Evolutionary conservation across 106 monocot genomes (phyloP), one percentile per base, ranked within the genome.

Genomic region (Triglochin maritima): DNA sequence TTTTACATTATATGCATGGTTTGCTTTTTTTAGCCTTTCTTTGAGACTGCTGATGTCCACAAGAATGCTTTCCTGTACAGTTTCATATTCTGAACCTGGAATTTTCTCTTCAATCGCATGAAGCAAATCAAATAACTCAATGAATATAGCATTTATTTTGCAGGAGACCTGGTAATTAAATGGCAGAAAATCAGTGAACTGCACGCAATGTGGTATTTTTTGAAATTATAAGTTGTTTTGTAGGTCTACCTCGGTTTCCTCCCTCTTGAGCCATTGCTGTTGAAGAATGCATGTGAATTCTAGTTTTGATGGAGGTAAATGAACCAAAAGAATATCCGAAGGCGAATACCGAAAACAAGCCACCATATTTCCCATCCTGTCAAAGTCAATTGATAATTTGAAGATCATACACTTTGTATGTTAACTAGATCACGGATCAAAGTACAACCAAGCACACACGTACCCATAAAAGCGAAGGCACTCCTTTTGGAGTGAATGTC

Each of bases 401-500:
- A 29, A 29, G 29, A 1, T 29, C 29, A 29, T 29, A 29, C 29
- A 29, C 29, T 29, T 29, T 29, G 29, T 29, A 29, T 29, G 29
- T 29, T 29, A 29, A 29, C 29, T 29, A 29, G 29, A 29, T 1
- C 29, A 29, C 29, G 29, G 29, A 29, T 29, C 29, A 29, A 29
- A 29, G 29, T 29, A 29, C 29, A 29, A 29, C 29, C 29, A 29
- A 29, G 50, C 63, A 63, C 6, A 64, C 17, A 12, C 47, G 65
- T 91, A 96, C 96, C 96, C 90, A 72, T 76, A 96, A 72, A 91
- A 96, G 1, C 86, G 87, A 69, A 96, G 86, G 63, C 96, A 96
- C 46, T 96, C 96, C 73, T 74, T 88, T 63, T 87, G 90, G 3
- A 96, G 76, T 71, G 96, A 96, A 77, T 96, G 96, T 2, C 96